Conservation (phyloP, 129 eudicot genomes). For the Centella asiatica region DNA sequence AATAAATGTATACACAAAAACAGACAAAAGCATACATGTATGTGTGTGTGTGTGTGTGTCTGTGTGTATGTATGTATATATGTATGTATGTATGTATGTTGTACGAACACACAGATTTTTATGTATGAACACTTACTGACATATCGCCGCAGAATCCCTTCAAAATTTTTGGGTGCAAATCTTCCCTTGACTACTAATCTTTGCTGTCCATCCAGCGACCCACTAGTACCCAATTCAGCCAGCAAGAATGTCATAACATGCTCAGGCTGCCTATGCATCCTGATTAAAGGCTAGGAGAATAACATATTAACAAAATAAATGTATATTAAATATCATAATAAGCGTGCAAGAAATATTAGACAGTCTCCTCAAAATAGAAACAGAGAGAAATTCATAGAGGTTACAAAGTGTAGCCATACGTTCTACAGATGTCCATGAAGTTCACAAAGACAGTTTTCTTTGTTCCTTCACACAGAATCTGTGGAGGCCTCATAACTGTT, state of each 20-base stretch:
- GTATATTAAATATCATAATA: background rate
- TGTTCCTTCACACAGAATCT: conserved; percentile 90
- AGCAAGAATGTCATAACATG: conserved; percentile 83
- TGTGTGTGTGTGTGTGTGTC: too few species aligned
- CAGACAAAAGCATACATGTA: too few species aligned
- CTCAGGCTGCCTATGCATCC: conserved; percentile 82
- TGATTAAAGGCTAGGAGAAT: too few species aligned
- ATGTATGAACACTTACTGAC: conserved; percentile 46
- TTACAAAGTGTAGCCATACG: conserved; percentile 39
- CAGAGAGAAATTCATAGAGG: background rate
- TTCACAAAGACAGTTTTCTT: conserved; percentile 82
- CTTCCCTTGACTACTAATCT: conserved; percentile 69
- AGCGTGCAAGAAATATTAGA: background rate
- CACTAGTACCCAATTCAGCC: conserved; percentile 86
- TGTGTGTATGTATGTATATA: too few species aligned
- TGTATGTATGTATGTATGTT: too few species aligned
- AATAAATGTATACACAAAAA: too few species aligned
- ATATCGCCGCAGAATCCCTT: conserved; percentile 68
- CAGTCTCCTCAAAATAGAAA: background rate
- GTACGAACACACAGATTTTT: too few species aligned
- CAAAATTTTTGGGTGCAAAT: conserved; percentile 75
- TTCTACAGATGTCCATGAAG: conserved; percentile 75
- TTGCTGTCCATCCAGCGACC: conserved; percentile 85
- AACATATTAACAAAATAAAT: background rate
- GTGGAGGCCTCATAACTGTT: conserved; percentile 90